phyloP scores from a whole-genome alignment of 495 filamentous ascomycete genomes.

The Parathielavia appendiculata region DNA sequence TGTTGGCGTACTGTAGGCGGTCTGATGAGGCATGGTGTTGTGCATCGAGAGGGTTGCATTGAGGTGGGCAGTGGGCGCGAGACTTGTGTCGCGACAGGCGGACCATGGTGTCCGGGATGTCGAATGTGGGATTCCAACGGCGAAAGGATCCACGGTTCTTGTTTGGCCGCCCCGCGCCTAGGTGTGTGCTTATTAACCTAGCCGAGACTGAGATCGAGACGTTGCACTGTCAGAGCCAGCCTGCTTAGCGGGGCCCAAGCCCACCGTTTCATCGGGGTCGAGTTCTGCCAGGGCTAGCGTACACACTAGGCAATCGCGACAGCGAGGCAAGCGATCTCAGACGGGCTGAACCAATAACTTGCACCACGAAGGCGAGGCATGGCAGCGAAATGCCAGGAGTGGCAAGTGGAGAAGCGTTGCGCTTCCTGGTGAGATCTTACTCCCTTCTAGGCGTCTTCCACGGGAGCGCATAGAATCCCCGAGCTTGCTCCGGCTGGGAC shows the following conservation, averaged over 20 bases:
- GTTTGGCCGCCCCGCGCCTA: conserved; percentile 12
- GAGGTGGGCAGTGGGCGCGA: conserved; percentile 22
- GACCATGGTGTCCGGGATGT: conserved; percentile 17
- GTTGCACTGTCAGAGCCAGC: conserved; percentile 20
- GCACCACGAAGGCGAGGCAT: not conserved
- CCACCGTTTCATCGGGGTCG: conserved; percentile 29
- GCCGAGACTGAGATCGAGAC: conserved; percentile 26
- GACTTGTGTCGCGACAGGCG: conserved; percentile 23
- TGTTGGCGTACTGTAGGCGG: conserved; percentile 25
- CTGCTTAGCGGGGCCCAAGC: conserved; percentile 18
- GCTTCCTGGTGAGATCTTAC: conserved; percentile 12
- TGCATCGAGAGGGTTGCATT: conserved; percentile 31
- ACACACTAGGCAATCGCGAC: not conserved
- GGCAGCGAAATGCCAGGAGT: conserved; percentile 13
- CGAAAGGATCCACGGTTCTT: conserved; percentile 22
- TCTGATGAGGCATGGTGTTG: conserved; percentile 25
- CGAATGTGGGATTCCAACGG: conserved; percentile 25
- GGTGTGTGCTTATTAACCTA: conserved; percentile 17
- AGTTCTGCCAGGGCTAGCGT: conserved; percentile 2
- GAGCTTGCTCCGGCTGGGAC: not conserved
- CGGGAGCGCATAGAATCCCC: conserved; percentile 1
- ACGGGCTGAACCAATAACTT: too few species aligned
- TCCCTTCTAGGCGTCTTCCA: conserved; percentile 24
- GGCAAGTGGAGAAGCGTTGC: conserved; percentile 1
- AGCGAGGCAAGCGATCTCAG: too few species aligned